Conservation (phyloP, 2,329 filamentous ascomycete genomes). For the Leptographium radiaticola region DNA sequence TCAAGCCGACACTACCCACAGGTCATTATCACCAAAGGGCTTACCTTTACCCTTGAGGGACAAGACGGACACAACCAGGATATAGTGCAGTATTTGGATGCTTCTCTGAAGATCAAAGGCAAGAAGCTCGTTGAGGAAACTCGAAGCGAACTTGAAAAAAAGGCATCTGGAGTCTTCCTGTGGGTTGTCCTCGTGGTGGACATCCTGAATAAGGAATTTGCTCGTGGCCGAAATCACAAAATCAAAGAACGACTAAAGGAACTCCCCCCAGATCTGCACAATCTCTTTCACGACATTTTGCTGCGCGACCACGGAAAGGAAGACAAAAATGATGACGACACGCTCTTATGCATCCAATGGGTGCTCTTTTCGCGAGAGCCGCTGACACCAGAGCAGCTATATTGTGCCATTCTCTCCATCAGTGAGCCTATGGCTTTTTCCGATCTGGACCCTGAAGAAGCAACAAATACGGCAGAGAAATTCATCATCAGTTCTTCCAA, state of each 20-base stretch:
- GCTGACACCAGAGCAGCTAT: conserved; percentile 29
- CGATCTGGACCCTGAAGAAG: no score
- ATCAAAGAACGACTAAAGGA: conserved; percentile 11
- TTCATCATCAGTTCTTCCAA: conserved; percentile 25
- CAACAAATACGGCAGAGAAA: conserved; percentile 1
- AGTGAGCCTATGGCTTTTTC: conserved; percentile 2
- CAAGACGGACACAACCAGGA: conserved; percentile 22
- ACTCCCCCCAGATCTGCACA: neutral
- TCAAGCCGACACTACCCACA: conserved; percentile 35
- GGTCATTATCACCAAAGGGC: conserved; percentile 17
- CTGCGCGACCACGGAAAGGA: conserved; percentile 28
- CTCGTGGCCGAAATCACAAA: conserved; percentile 9
- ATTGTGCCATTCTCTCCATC: conserved; percentile 20
- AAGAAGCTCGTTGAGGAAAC: conserved; percentile 4
- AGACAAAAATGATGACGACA: conserved; percentile 23
- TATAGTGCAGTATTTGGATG: neutral
- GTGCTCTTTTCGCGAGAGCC: conserved; percentile 35
- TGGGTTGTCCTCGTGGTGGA: conserved; percentile 27
- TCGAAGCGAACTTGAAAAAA: no score
- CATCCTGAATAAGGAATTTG: conserved; percentile 22
- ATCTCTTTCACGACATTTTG: conserved; percentile 26
- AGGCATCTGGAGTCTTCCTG: conserved; percentile 29
- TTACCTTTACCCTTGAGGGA: conserved; percentile 13
- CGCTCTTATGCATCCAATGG: conserved; percentile 37
- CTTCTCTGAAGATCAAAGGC: neutral